Evolutionary conservation across 1,284 basidiomycete species (phyloP).

Genomic region (Leccinum pachyderme): DNA sequence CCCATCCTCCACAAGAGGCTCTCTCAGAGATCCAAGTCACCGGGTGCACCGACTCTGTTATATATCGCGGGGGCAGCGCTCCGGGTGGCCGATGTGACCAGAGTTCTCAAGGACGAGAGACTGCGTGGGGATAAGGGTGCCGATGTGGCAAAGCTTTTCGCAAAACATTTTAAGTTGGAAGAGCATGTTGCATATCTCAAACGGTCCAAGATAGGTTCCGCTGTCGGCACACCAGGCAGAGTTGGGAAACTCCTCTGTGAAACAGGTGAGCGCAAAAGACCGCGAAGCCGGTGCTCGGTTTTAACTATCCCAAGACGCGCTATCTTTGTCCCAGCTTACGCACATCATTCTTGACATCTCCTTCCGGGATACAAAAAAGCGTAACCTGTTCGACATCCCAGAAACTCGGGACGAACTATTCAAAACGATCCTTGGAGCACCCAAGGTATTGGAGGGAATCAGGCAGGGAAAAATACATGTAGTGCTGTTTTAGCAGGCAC

Average conservation of each 20-base stretch:
- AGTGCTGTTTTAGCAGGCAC: slow-evolving; percentile 59
- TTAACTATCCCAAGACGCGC: slow-evolving; percentile 50
- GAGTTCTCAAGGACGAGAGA: slow-evolving; percentile 64
- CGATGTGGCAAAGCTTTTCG: slow-evolving; percentile 83
- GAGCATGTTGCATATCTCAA: slow-evolving; percentile 76
- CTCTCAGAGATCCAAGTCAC: slow-evolving; percentile 66
- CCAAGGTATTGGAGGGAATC: slow-evolving; percentile 59
- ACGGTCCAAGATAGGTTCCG: slow-evolving; percentile 72
- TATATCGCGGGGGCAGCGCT: slow-evolving; percentile 77
- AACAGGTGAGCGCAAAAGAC: slow-evolving; percentile 49
- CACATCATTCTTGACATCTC: slow-evolving; percentile 79
- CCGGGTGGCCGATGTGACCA: slow-evolving; percentile 73
- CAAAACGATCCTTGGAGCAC: slow-evolving; percentile 63
- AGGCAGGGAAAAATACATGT: slow-evolving; percentile 71
- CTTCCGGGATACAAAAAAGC: slow-evolving; percentile 70
- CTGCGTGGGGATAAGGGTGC: slow-evolving; percentile 75
- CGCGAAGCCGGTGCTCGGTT: slow-evolving; percentile 5
- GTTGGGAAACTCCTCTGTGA: slow-evolving; percentile 78
- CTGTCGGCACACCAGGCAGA: slow-evolving; percentile 80
- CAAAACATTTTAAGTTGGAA: slow-evolving; percentile 81
- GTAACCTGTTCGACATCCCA: slow-evolving; percentile 73
- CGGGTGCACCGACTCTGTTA: slow-evolving; percentile 75
- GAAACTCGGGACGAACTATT: slow-evolving; percentile 83
- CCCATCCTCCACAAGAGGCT: slow-evolving; percentile 69
- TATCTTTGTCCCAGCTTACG: slow-evolving; percentile 68